Conservation (phyloP, 2,329 filamentous ascomycete genomes). For the Fusarium robinianum region DNA sequence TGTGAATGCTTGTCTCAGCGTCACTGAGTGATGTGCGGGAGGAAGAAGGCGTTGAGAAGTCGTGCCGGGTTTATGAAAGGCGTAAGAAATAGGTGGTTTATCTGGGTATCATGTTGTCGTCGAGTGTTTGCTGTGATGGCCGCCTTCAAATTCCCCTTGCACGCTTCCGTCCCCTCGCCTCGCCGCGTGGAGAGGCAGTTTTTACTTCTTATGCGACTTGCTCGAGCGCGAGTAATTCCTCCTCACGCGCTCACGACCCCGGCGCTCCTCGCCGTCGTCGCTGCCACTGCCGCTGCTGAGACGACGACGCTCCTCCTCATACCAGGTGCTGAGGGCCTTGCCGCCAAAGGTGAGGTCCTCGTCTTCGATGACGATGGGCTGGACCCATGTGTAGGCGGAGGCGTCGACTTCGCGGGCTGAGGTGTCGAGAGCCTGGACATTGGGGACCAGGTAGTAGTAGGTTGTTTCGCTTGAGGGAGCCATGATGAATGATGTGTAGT, state of each 20-base stretch:
- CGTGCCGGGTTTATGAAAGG: no score
- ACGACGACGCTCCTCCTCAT: conserved; percentile 60
- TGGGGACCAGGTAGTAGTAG: conserved; percentile 43
- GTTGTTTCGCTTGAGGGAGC: conserved; percentile 32
- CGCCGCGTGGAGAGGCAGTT: not conserved
- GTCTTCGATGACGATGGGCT: conserved; percentile 62
- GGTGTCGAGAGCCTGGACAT: conserved; percentile 41
- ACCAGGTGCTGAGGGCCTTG: conserved; percentile 63
- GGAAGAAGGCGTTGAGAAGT: no score
- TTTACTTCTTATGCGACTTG: conserved; percentile 42
- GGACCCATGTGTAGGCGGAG: conserved; percentile 51
- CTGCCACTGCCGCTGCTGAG: conserved; percentile 46
- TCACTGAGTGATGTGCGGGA: no score
- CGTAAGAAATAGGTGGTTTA: no score
- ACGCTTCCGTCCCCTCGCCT: conserved; percentile 9
- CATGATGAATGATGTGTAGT: conserved; percentile 20
- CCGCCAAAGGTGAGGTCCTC: conserved; percentile 65
- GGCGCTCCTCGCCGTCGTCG: conserved; percentile 45
- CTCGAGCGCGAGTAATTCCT: conserved; percentile 34
- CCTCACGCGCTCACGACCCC: conserved; percentile 47
- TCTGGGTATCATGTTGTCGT: no score
- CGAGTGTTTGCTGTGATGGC: conserved; percentile 20
- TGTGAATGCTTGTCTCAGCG: no score
- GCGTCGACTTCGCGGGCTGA: conserved; percentile 42
- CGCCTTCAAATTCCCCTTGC: conserved; percentile 3